These are phyloP conservation scores for Lactarius sp. DNA, from an alignment of 768 basidiomycete genomes.

Conservation along the genomic window DNA sequence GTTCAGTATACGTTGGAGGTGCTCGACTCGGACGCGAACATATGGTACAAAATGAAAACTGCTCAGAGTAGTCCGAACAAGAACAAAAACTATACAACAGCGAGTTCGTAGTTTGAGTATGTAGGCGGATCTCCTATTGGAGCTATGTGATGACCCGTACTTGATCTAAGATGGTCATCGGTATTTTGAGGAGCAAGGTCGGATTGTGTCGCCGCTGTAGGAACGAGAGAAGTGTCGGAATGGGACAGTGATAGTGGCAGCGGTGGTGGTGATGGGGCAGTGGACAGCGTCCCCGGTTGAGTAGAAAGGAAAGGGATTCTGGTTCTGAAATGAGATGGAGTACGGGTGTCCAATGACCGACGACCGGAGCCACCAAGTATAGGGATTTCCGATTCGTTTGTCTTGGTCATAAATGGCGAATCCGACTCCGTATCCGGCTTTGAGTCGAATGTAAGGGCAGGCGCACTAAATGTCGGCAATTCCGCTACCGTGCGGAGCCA, in stretches of 20 bases:
- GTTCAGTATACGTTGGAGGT: neutral
- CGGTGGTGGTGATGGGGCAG: neutral
- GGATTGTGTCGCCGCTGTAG: neutral
- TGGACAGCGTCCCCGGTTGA: neutral
- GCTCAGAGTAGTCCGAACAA: slow-evolving; percentile 3
- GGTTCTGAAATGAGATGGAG: slow-evolving; percentile 7
- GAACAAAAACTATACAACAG: slow-evolving; percentile 6
- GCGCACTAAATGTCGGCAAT: slow-evolving; percentile 17
- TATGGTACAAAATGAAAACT: slow-evolving; percentile 13
- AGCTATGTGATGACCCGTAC: neutral
- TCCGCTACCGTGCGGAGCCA: slow-evolving; percentile 10
- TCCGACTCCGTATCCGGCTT: neutral
- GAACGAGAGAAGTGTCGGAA: slow-evolving; percentile 2
- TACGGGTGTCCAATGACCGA: neutral
- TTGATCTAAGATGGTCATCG: neutral
- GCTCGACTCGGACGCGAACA: neutral
- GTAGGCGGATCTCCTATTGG: slow-evolving; percentile 14
- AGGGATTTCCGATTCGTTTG: neutral
- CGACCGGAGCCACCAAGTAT: neutral
- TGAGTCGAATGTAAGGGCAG: slow-evolving; percentile 15
- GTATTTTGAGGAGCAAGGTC: neutral
- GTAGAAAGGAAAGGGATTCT: slow-evolving; percentile 1
- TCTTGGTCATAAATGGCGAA: neutral
- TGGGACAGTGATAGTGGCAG: neutral
- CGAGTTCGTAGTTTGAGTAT: slow-evolving; percentile 1